Evolutionary conservation across 2,329 filamentous ascomycete species (phyloP).

Genomic region (Chrysoporthe deuterocubensis): DNA sequence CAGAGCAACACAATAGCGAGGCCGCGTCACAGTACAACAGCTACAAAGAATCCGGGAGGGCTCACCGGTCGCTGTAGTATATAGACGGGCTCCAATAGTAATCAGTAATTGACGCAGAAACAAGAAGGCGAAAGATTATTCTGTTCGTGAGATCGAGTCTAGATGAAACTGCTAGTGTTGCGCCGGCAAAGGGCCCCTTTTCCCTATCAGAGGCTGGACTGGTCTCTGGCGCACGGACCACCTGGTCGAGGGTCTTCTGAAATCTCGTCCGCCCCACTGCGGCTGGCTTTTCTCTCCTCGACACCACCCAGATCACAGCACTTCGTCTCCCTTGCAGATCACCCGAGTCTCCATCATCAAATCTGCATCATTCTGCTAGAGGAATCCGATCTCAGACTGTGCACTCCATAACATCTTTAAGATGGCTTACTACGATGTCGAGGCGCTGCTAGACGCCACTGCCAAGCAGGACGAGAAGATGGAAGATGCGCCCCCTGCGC

Average conservation of each 20-base stretch:
- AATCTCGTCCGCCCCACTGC: conserved; percentile 11
- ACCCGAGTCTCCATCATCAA: conserved; percentile 1
- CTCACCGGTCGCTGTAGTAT: conserved; percentile 5
- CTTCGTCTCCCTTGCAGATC: conserved; percentile 1
- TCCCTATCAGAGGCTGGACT: neutral
- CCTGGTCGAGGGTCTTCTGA: neutral
- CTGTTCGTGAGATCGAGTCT: too few species aligned
- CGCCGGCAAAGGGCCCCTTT: neutral
- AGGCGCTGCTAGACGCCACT: conserved; percentile 87
- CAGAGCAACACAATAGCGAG: conserved; percentile 1
- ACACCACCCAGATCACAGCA: conserved; percentile 15
- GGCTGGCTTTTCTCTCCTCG: neutral
- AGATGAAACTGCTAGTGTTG: neutral
- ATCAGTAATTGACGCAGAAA: conserved; percentile 22
- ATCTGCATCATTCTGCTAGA: conserved; percentile 4
- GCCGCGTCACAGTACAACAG: conserved; percentile 1
- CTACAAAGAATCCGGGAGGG: neutral
- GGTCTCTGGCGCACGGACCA: conserved; percentile 3
- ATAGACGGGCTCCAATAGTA: conserved; percentile 21
- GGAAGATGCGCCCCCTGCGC: conserved; percentile 28
- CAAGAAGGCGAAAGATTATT: neutral
- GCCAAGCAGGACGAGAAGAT: conserved; percentile 63
- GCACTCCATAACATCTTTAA: conserved; percentile 17
- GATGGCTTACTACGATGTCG: conserved; percentile 79
- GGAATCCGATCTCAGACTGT: neutral